A percentile compares a stretch with the other conserved stretches of the same genome.
phyloP scores from a whole-genome alignment of 1,284 basidiomycete species.

The Ganoderma boninense region DNA sequence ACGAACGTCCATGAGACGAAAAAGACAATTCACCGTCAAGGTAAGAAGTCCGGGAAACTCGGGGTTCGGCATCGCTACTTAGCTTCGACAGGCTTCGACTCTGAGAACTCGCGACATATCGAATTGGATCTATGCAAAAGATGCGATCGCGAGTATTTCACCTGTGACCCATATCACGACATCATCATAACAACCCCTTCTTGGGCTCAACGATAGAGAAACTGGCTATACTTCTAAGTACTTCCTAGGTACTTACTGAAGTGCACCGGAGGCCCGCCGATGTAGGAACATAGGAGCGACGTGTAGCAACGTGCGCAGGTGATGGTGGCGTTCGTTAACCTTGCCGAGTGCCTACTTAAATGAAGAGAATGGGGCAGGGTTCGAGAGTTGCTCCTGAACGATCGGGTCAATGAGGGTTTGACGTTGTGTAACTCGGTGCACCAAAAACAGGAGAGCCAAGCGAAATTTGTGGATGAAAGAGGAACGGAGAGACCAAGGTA shows the following conservation, averaged over 20 bases:
- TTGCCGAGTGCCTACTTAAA: not conserved
- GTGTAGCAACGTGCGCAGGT: not conserved
- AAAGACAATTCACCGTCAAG: too few species aligned
- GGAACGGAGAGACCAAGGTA: not conserved
- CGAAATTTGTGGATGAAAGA: not conserved
- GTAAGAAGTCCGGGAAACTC: not conserved
- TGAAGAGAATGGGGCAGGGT: not conserved
- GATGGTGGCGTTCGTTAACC: not conserved
- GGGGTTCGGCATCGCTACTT: not conserved
- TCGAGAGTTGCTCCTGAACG: not conserved
- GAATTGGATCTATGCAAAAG: too few species aligned
- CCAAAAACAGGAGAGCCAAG: not conserved
- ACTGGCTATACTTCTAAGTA: not conserved
- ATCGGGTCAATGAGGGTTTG: not conserved
- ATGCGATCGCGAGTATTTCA: too few species aligned
- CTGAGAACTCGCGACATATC: too few species aligned
- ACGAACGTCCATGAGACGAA: too few species aligned
- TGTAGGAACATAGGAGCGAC: not conserved
- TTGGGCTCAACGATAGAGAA: not conserved
- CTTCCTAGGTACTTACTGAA: not conserved
- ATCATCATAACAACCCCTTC: not conserved
- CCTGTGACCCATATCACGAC: too few species aligned
- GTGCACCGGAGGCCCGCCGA: not conserved
- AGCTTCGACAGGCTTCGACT: too few species aligned
- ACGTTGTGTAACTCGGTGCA: not conserved